These are phyloP conservation scores for Thermothielavioides terrestris DNA, from an alignment of 495 filamentous ascomycete species.

Conservation along the genomic window DNA sequence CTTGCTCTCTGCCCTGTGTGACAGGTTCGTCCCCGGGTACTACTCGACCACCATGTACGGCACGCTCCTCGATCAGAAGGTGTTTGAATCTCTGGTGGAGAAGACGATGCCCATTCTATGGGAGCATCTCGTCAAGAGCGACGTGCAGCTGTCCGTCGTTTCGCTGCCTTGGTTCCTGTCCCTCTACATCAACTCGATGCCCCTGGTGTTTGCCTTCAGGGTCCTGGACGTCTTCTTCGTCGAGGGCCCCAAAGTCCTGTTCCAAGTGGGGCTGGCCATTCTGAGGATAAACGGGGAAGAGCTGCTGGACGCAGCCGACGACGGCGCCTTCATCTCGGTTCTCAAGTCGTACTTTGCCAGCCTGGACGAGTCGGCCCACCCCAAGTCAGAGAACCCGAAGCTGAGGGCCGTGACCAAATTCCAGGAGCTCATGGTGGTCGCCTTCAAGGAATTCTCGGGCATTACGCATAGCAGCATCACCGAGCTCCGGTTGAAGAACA, in stretches of 20 bases:
- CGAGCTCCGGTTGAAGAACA: constrained; percentile 84
- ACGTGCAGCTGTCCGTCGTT: constrained; percentile 97
- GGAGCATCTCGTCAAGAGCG: constrained; percentile 90
- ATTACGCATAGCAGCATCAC: constrained; percentile 89
- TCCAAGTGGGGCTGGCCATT: constrained; percentile 93
- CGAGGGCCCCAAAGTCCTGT: constrained; percentile 93
- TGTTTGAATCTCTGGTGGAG: constrained; percentile 94
- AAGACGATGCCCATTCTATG: constrained; percentile 98
- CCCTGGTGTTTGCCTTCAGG: constrained; percentile 89
- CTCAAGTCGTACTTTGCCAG: constrained; percentile 90
- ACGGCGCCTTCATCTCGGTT: constrained; percentile 93
- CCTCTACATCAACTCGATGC: constrained; percentile 98
- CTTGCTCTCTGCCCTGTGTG: constrained; percentile 82
- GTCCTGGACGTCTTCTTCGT: constrained; percentile 97
- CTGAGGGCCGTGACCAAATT: constrained; percentile 87
- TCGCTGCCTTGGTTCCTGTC: constrained; percentile 97
- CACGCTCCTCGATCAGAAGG: constrained; percentile 88
- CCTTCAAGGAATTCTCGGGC: constrained; percentile 92
- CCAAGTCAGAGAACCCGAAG: constrained; percentile 87
- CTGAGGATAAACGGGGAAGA: constrained; percentile 97
- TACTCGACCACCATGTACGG: constrained; percentile 99
- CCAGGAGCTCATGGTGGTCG: constrained; percentile 96
- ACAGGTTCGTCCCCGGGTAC: constrained; percentile 88
- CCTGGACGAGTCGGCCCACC: constrained; percentile 91
- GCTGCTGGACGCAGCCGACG: constrained; percentile 87